phyloP scores from a whole-genome alignment of 352 stramenopile genomes.

The Globisporangium acanthophoron region DNA sequence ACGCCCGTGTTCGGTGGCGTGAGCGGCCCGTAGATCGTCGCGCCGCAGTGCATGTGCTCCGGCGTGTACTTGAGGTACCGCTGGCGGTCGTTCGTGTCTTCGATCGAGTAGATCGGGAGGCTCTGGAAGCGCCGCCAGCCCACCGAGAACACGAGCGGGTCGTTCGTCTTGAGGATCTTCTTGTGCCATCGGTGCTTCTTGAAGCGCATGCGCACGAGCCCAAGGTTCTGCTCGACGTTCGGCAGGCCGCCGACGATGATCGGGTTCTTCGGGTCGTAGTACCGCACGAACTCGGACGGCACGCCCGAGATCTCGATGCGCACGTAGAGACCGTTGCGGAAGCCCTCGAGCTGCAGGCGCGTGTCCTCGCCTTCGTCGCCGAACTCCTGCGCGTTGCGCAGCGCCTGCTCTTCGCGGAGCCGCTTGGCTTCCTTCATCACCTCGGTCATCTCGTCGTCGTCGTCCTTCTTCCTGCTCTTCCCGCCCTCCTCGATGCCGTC shows the following conservation, averaged over 20 bases:
- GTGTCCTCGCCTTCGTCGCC: slow-evolving; percentile 91
- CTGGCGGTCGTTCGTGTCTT: slow-evolving; percentile 97
- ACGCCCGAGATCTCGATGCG: slow-evolving; percentile 95
- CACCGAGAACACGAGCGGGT: slow-evolving; percentile 98
- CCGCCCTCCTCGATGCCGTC: slow-evolving; percentile 22
- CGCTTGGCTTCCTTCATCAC: slow-evolving; percentile 82
- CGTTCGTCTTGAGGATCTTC: slow-evolving; percentile 97
- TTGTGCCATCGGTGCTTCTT: slow-evolving; percentile 99
- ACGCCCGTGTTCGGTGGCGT: slow-evolving; percentile 97
- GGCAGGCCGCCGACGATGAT: slow-evolving; percentile 94
- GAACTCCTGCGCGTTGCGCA: slow-evolving; percentile 93
- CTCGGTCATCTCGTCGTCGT: slow-evolving; percentile 85
- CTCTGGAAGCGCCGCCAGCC: slow-evolving; percentile 99
- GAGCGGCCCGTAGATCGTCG: slow-evolving; percentile 96
- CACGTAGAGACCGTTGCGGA: slow-evolving; percentile 96
- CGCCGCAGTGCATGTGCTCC: slow-evolving; percentile 99
- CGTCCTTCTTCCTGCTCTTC: slow-evolving; percentile 37
- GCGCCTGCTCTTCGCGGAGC: slow-evolving; percentile 72
- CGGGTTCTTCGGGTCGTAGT: slow-evolving; percentile 88
- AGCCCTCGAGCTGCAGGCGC: slow-evolving; percentile 92
- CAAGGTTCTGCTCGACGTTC: slow-evolving; percentile 94
- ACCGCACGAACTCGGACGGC: slow-evolving; percentile 93
- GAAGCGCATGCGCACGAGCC: slow-evolving; percentile 94
- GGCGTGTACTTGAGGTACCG: slow-evolving; percentile 99
- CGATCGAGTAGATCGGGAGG: slow-evolving; percentile 97